phyloP scores from a whole-genome alignment of 2,329 filamentous ascomycete genomes.

The Aureobasidium subglaciale region DNA sequence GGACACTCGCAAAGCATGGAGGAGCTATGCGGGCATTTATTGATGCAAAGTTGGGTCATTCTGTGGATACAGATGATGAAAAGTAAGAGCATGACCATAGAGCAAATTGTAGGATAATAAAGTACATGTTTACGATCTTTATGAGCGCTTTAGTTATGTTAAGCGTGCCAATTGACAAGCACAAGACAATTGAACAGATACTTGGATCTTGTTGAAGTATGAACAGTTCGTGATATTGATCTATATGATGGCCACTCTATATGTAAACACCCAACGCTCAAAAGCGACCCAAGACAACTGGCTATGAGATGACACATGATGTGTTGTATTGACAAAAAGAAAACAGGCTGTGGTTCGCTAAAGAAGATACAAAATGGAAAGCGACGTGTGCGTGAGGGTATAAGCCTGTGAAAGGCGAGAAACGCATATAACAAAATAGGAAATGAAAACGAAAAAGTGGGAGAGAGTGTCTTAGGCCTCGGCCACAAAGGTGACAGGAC shows the following conservation, averaged over 20 bases:
- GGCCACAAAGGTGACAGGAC: not conserved
- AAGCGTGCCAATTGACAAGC: too few species aligned
- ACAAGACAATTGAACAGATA: not conserved
- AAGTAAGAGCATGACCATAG: not conserved
- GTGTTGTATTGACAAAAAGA: not conserved
- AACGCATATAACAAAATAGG: not conserved
- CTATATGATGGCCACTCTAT: not conserved
- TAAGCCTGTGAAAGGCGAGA: not conserved
- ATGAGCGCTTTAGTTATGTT: too few species aligned
- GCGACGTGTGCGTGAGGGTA: not conserved
- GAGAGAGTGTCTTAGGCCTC: not conserved
- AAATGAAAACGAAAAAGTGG: not conserved
- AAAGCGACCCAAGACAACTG: not conserved
- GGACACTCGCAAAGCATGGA: constrained; percentile 44
- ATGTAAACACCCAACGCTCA: not conserved
- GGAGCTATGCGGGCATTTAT: constrained; percentile 46
- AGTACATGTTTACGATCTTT: too few species aligned
- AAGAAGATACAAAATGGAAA: not conserved
- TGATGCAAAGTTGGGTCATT: constrained; percentile 28
- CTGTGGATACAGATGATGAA: not conserved
- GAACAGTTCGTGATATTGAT: not conserved
- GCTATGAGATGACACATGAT: not conserved
- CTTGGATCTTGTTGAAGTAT: too few species aligned
- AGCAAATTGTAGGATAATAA: too few species aligned
- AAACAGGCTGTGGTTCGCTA: not conserved